Base-by-base conservation (phyloP, 2,329 filamentous ascomycete genomes). In the Pseudodiploospora longispora region DNA sequence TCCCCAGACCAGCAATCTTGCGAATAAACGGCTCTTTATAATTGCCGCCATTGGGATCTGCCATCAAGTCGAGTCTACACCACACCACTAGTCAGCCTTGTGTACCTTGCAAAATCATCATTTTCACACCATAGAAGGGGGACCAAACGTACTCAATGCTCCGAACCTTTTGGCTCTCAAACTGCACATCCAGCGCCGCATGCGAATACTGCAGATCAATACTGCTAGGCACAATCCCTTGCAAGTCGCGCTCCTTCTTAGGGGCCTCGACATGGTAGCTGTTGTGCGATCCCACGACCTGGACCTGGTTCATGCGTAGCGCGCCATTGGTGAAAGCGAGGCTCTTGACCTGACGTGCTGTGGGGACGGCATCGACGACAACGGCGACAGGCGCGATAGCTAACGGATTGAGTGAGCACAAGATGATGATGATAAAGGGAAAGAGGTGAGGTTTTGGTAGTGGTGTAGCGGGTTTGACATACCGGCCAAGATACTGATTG, bases 201-300 rank as follows among this genome's bases (percentile, higher is more conserved):
- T 75, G 71, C 10, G 68, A 70, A 52, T 74, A 75, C 54, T 68
- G 71, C 52, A 68, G 65, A 50, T 72, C 65, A 43, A 64, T 54
- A 3, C 64, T 59, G 4, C 55, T 53, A 4, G 64, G 52, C 3
- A 66, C 51, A 27, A 67, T 59, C 44, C 61, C 50, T 50, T 73
- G 67, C 8, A 63, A 52, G 2, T 58, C 50, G 32, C 64, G 63
- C 50, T 72, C 70, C n/a, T 59, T 56, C 1, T 63, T 58, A 2
- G 61, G 59, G 27, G 68, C 58, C 48, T 75, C 71, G 34, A 66
- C 60, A 47, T 75, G 71, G 55, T 75, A 75, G 48, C 65, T 70
- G 55, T 75, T 75, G 54, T 75, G 71, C 0, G 71, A 72, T 50
- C 71, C 71, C 33, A 74, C 57, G 36, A 74, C 65, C 52, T 75